Evolutionary conservation across 1,284 basidiomycete genomes (phyloP), one percentile per base, ranked within the genome.

Genomic region (Apiotrichum sp.): DNA sequence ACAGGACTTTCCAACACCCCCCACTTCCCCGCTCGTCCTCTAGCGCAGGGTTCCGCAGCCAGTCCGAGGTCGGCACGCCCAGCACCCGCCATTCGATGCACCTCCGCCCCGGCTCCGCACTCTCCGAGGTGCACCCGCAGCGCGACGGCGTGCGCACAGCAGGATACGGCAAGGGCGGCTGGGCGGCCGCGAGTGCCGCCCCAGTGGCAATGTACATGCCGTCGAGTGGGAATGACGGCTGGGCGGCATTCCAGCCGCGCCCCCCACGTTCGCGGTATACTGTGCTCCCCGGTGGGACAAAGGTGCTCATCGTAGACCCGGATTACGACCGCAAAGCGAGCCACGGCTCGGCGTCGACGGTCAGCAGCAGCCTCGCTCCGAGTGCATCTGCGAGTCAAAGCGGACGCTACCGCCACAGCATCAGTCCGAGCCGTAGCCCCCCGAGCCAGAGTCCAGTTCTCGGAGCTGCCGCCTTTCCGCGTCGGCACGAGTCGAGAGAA

Each of bases 151-250:
- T 55, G 5, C 46, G 50, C 4, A 16, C 52, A 1, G 57, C 52
- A 3, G 71, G 67, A 5, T 65, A 62, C 36, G 72, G 72, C 9
- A 71, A 69, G 55, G 72, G 72, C 3, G 72, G 72, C 14, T 74
- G 71, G 71, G 72, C 72, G 13, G 66, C 66, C 0, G 71, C 68
- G 1, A 62, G 64, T 1, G 65, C 67, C 2, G 55, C 67, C 9
- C 70, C 71, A 1, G 58, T 67, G 6, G 64, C 62, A 50, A 72
- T 73, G 71, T 71, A 64, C 52, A 67, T 72, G 64, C 72, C 72
- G 7, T 33, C 59, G 3, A 47, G 44, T 1, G 59, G 52, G 2
- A 63, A 64, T 16, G 67, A 66, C 44, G 72, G 72, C 11, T 74
- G 69, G 67, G 64, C 63, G 1, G 63, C 69, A 0, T 72, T 73